Evolutionary conservation across 305 asterid species (phyloP).

Genomic region (Coffea humblotiana): DNA sequence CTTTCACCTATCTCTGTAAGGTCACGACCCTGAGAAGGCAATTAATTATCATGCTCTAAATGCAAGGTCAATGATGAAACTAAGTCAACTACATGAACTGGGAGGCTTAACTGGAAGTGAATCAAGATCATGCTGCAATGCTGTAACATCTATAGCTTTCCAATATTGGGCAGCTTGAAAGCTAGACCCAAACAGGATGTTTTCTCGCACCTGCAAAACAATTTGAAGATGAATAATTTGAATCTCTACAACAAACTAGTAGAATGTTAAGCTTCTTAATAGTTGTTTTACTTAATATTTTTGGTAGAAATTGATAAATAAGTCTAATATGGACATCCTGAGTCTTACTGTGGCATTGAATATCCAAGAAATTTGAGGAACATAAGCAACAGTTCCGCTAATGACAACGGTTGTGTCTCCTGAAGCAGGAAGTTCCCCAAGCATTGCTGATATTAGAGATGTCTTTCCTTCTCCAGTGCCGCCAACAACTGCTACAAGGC

Average conservation of each 20-base stretch:
- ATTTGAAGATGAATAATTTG: not conserved
- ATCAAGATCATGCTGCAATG: conserved; percentile 83
- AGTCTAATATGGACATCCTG: no score
- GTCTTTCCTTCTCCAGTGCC: conserved; percentile 98
- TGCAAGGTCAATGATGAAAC: no score
- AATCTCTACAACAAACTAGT: no score
- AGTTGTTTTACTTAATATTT: no score
- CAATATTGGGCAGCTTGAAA: conserved; percentile 67
- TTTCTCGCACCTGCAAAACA: conserved; percentile 67
- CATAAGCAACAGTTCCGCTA: conserved; percentile 91
- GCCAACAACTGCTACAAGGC: conserved; percentile 88
- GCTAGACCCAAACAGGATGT: conserved; percentile 78
- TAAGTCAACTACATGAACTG: no score
- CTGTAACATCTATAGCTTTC: conserved; percentile 74
- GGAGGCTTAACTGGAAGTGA: conserved; percentile 65
- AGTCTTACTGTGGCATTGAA: conserved; percentile 85
- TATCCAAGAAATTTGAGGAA: conserved; percentile 97
- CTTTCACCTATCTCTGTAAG: conserved; percentile 99
- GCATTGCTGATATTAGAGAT: conserved; percentile 89
- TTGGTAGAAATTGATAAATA: no score
- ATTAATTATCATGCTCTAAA: no score
- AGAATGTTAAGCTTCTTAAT: no score
- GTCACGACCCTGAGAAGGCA: conserved; percentile 72
- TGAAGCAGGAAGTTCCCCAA: conserved; percentile 84
- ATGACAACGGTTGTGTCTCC: conserved; percentile 58